Evolutionary conservation across 1,284 basidiomycete genomes (phyloP).

Genomic region (Sporisorium iseilematis-ciliati): DNA sequence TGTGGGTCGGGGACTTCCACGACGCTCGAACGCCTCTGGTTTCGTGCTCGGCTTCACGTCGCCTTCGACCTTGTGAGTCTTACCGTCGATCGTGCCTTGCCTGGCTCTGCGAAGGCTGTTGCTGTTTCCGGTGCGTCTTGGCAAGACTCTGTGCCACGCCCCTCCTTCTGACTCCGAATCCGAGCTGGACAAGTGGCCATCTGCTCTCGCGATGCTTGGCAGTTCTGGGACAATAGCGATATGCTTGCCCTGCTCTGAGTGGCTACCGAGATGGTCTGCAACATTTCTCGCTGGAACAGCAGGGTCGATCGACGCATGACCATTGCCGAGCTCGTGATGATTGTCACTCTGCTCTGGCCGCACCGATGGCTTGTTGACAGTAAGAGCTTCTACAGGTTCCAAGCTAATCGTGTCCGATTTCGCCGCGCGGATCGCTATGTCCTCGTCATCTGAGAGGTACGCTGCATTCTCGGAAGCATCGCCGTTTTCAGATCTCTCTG

Average conservation of each 20-base stretch:
- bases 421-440: conserved; percentile 5
- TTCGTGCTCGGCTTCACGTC: neutral
- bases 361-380: neutral
- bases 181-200: conserved; percentile 34
- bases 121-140: conserved; percentile 36
- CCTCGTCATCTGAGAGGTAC: conserved; percentile 31
- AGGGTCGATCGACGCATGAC: neutral
- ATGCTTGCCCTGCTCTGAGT: conserved; percentile 3
- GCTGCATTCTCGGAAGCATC: conserved; percentile 35
- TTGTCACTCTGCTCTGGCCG: neutral
- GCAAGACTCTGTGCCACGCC: conserved; percentile 48
- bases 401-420: conserved; percentile 16
- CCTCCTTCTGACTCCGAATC: conserved; percentile 54
- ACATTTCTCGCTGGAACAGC: neutral
- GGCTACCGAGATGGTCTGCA: neutral
- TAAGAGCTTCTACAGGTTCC: conserved; percentile 2
- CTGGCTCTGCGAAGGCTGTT: conserved; percentile 33
- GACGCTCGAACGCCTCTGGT: conserved; percentile 21
- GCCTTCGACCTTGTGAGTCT: conserved; percentile 16
- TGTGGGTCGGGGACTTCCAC: conserved; percentile 33
- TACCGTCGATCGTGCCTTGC: conserved; percentile 24
- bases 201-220: conserved; percentile 22
- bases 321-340: conserved; percentile 1
- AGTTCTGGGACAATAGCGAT: neutral
- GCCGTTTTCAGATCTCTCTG: conserved; percentile 51